Evolutionary conservation across 192 early-diverging fungal species (phyloP).

Genomic region (Podochytrium sp.): DNA sequence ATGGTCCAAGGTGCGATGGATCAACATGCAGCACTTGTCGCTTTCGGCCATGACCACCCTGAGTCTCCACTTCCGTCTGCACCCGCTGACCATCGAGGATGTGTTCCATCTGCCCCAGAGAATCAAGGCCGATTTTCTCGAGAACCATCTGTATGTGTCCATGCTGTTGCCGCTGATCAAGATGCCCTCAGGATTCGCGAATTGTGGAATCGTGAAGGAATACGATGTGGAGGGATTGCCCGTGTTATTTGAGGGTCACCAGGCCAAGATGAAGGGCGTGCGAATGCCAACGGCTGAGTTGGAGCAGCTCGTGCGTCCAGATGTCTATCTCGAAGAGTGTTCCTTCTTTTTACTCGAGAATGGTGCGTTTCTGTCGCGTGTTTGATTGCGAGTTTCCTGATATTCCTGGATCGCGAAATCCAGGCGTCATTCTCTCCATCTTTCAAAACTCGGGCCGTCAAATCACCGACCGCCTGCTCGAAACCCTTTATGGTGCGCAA

Average conservation of each 20-base stretch:
- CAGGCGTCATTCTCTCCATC: not conserved
- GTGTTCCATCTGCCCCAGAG: slow-evolving; percentile 38
- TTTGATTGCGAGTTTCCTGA: too few relatives aligned
- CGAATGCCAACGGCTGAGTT: not conserved
- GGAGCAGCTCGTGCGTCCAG: slow-evolving; percentile 3
- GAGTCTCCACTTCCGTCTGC: slow-evolving; percentile 15
- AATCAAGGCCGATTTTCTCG: slow-evolving; percentile 25
- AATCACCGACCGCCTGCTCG: slow-evolving; percentile 4
- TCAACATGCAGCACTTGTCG: slow-evolving; percentile 54
- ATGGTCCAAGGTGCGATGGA: too few relatives aligned
- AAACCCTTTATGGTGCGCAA: not conserved
- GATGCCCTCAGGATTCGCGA: too few relatives aligned
- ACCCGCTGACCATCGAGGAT: slow-evolving; percentile 45
- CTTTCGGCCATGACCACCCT: slow-evolving; percentile 27
- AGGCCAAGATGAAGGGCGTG: not conserved
- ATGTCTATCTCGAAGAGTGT: slow-evolving; percentile 16
- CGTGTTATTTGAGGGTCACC: slow-evolving; percentile 9
- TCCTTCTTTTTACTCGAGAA: slow-evolving; percentile 3
- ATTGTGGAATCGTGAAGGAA: not conserved
- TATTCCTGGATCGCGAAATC: too few relatives aligned
- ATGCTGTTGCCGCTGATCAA: slow-evolving; percentile 12
- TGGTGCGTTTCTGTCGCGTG: too few relatives aligned
- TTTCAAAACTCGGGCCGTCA: not conserved
- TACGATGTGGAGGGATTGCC: not conserved
- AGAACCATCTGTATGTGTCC: not conserved